Evolutionary conservation across 2,329 filamentous ascomycete species (phyloP).

Genomic region (Rhinocladiella similis): DNA sequence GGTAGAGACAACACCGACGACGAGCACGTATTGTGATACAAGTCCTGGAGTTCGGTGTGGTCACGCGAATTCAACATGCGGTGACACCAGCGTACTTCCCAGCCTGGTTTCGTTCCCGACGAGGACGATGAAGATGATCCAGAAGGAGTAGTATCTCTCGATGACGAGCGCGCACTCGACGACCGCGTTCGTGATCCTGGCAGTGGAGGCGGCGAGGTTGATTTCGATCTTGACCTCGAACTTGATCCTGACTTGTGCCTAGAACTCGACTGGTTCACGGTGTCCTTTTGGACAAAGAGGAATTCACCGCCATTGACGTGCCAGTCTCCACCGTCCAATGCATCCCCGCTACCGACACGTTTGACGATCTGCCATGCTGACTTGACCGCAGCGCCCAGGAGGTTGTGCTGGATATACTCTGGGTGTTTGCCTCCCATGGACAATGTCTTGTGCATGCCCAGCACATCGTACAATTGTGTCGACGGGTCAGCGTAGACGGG

Average conservation of each 20-base stretch:
- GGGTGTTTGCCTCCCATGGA: slow-evolving; percentile 60
- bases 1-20: background rate
- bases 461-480: slow-evolving; percentile 62
- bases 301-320: slow-evolving; percentile 76
- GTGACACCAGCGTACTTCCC: slow-evolving; percentile 75
- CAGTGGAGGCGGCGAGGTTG: slow-evolving; percentile 28
- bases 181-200: background rate
- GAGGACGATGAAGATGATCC: background rate
- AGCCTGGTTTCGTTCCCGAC: slow-evolving; percentile 32
- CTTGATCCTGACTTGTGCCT: slow-evolving; percentile 16
- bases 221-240: slow-evolving; percentile 3
- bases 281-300: slow-evolving; percentile 59
- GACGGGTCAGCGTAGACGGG: slow-evolving; percentile 77
- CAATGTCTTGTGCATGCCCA: slow-evolving; percentile 69
- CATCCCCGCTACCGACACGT: slow-evolving; percentile 58
- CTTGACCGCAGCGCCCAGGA: slow-evolving; percentile 47
- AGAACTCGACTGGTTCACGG: background rate
- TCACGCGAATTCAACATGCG: slow-evolving; percentile 78
- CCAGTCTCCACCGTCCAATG: slow-evolving; percentile 64
- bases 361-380: slow-evolving; percentile 60
- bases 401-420: slow-evolving; percentile 61
- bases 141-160: slow-evolving; percentile 31
- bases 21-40: slow-evolving; percentile 44
- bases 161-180: too few species aligned
- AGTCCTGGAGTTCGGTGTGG: slow-evolving; percentile 69